phyloP scores from a whole-genome alignment of 306 rosid genomes.

The Psophocarpus tetragonolobus region DNA sequence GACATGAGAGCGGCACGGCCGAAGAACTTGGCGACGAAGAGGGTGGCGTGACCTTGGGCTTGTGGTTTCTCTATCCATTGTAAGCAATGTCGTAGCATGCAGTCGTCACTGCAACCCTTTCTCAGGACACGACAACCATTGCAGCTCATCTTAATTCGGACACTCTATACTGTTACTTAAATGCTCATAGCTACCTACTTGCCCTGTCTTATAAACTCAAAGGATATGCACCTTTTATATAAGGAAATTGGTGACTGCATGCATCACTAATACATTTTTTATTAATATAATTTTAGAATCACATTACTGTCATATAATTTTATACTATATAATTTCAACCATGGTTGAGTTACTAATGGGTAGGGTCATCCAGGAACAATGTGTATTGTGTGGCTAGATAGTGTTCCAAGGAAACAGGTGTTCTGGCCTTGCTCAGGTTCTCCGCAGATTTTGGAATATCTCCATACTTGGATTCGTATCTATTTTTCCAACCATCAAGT shows the following conservation, averaged over 20 bases:
- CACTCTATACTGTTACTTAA: background rate
- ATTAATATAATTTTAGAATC: background rate
- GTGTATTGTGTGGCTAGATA: background rate
- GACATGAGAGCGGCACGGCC: slow-evolving; percentile 86
- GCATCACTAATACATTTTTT: slow-evolving; percentile 3
- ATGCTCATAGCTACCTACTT: background rate
- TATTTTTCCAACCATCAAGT: slow-evolving; percentile 11
- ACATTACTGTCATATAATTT: background rate
- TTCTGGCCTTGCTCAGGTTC: slow-evolving; percentile 48
- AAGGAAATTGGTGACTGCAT: slow-evolving; percentile 19
- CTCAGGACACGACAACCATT: slow-evolving; percentile 75
- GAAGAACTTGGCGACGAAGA: slow-evolving; percentile 74
- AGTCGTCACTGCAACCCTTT: slow-evolving; percentile 69
- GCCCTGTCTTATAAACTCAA: background rate
- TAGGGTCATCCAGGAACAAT: background rate
- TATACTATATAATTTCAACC: slow-evolving; percentile 3
- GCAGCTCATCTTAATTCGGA: slow-evolving; percentile 57
- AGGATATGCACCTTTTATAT: background rate
- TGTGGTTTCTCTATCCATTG: slow-evolving; percentile 54
- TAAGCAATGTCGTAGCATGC: slow-evolving; percentile 63
- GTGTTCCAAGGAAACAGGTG: slow-evolving; percentile 52
- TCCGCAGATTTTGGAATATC: slow-evolving; percentile 41
- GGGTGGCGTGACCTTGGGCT: slow-evolving; percentile 67
- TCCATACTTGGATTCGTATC: slow-evolving; percentile 38
- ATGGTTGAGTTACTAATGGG: slow-evolving; percentile 32